A percentile compares a stretch with the other conserved stretches of the same genome.
These are phyloP conservation scores for Catenaria anguillulae DNA, from an alignment of 371 early-diverging fungal genomes.

Conservation along the genomic window DNA sequence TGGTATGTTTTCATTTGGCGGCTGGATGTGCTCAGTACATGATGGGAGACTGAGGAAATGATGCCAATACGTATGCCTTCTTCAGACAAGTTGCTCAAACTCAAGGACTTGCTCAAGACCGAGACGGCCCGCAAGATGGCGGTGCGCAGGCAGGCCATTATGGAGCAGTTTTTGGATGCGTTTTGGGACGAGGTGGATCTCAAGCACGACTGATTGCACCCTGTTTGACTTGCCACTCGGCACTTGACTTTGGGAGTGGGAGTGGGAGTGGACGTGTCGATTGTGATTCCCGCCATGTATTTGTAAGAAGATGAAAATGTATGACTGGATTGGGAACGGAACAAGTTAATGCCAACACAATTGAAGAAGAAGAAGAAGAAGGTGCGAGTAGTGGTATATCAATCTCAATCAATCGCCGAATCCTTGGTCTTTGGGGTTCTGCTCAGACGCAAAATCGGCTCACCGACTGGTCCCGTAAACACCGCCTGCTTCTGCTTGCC, in stretches of 20 bases:
- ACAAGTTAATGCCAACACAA: slow-evolving; percentile 61
- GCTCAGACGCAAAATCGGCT: slow-evolving; percentile 50
- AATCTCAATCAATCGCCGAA: no score
- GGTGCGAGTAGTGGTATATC: no score
- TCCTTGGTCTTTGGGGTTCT: slow-evolving; percentile 47
- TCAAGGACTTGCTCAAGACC: slow-evolving; percentile 23
- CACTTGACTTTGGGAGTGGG: no score
- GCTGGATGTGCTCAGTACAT: neutral
- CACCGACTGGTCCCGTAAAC: slow-evolving; percentile 40
- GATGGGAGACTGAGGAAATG: neutral
- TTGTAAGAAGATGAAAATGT: slow-evolving; percentile 46
- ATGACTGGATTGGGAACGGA: slow-evolving; percentile 45
- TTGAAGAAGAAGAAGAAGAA: no score
- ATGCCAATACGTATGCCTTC: no score
- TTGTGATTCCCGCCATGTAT: no score
- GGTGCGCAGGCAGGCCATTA: slow-evolving; percentile 15
- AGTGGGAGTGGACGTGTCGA: no score
- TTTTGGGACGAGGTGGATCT: slow-evolving; percentile 16
- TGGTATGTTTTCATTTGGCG: neutral
- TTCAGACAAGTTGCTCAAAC: slow-evolving; percentile 21
- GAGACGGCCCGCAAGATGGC: slow-evolving; percentile 17
- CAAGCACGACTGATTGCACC: no score
- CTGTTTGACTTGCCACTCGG: no score
- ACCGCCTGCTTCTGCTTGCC: slow-evolving; percentile 60
- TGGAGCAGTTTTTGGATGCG: slow-evolving; percentile 15